Percentiles rank a stretch among this genome's conserved stretches.
Evolutionary conservation across 1,284 basidiomycete genomes (phyloP).

Genomic region (Veloboletus limbatus): DNA sequence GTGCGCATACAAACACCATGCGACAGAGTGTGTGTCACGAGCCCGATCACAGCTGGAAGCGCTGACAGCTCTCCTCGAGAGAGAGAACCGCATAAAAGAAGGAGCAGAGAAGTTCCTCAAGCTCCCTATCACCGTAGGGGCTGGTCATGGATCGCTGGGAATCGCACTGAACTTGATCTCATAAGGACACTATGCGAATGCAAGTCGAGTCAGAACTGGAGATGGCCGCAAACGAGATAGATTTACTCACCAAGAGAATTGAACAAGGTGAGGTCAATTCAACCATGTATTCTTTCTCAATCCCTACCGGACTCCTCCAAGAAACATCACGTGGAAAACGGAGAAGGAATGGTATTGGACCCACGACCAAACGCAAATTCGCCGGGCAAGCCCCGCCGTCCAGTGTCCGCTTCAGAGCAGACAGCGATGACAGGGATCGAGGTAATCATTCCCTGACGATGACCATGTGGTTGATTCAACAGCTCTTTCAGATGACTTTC

Average conservation of each 20-base stretch:
- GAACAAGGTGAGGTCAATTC: slow-evolving; percentile 50
- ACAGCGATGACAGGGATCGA: slow-evolving; percentile 39
- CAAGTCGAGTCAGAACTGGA: slow-evolving; percentile 78
- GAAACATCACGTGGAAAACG: slow-evolving; percentile 42
- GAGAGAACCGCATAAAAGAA: slow-evolving; percentile 78
- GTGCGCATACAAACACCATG: slow-evolving; percentile 19
- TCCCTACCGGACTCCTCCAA: slow-evolving; percentile 14
- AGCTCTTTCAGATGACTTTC: slow-evolving; percentile 58
- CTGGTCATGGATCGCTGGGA: slow-evolving; percentile 1
- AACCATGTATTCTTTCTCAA: background rate
- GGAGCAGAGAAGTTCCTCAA: slow-evolving; percentile 82
- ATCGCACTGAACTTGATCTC: slow-evolving; percentile 12
- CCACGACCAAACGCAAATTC: slow-evolving; percentile 39
- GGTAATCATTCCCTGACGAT: slow-evolving; percentile 15
- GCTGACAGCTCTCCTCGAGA: slow-evolving; percentile 64
- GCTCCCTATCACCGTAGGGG: slow-evolving; percentile 57
- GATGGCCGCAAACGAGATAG: slow-evolving; percentile 69
- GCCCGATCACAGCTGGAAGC: slow-evolving; percentile 52
- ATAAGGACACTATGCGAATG: slow-evolving; percentile 59
- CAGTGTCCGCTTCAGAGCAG: slow-evolving; percentile 30
- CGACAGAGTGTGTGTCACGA: slow-evolving; percentile 4
- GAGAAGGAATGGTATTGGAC: slow-evolving; percentile 34
- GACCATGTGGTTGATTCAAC: background rate
- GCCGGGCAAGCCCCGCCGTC: slow-evolving; percentile 34
- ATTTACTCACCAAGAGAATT: slow-evolving; percentile 59